Base-by-base conservation (phyloP, 441 rosid genomes). In the Syzygium syzygioides region DNA sequence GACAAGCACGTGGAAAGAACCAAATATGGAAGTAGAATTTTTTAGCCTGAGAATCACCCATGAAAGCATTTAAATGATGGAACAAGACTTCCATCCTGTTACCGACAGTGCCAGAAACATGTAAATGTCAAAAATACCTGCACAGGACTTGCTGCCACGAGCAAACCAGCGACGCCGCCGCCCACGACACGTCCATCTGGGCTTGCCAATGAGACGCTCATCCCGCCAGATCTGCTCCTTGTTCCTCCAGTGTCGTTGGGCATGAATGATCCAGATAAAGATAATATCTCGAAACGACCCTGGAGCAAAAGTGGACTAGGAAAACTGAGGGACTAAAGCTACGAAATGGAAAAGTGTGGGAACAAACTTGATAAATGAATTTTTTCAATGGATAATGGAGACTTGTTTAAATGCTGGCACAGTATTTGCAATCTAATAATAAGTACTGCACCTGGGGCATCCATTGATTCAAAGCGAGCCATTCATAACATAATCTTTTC, bases 271-370 rank as follows among this genome's bases (percentile, higher is more conserved):
- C 97, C 97, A 10, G 97, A 93, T 79, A 95, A 88, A 50, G 97
- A 95, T 52, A 95, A 88, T 88, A 95, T 94, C 91, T 95, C 97
- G 85, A 95, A 95, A 89, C 95, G 94, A 89, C 96, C 97, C 97
- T 95, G 92, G 89, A 90, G 87, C 86, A 93, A 89, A 15, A 54
- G 85, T 7, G 26, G 18, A 76, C 83, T 23, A 76, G 83, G 52
- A 76, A 76, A 41, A 76, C 83, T 76, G 83, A 76, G 83, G 83
- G 52, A 76, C 83, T 76, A 76, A 76, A 76, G 28, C 83, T 76
- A 23, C 5, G 1, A 76, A 76, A 41, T 76, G 52, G 83, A 37
- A 14, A 76, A 41, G 83, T 76, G 83, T 26, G 8, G 52, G 52
- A 41, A 37, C 83, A 37, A 37, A 41, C 50, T 14, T 76, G 83